Evolutionary conservation across 2,329 filamentous ascomycete species (phyloP).

Genomic region (Endothia cerciana): DNA sequence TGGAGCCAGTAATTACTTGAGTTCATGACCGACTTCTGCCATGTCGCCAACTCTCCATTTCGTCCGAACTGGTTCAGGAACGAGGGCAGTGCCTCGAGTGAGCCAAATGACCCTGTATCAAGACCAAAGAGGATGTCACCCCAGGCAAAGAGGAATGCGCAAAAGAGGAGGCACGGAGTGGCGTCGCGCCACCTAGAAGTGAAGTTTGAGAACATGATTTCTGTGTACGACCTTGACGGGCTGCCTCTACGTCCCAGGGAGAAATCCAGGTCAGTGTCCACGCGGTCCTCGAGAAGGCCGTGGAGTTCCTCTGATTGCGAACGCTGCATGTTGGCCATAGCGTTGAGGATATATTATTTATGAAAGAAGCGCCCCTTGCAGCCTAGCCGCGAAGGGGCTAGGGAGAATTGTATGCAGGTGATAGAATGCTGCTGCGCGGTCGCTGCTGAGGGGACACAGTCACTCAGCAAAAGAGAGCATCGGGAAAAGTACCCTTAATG

Average conservation of each 20-base stretch:
- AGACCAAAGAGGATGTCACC: conserved; percentile 31
- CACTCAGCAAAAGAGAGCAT: background rate
- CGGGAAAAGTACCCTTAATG: background rate
- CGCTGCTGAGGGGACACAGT: background rate
- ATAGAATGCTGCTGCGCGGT: background rate
- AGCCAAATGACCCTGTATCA: conserved; percentile 20
- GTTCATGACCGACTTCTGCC: conserved; percentile 19
- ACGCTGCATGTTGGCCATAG: background rate
- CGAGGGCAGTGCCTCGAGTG: conserved; percentile 16
- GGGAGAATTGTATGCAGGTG: background rate
- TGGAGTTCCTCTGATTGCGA: background rate
- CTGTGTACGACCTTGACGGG: background rate
- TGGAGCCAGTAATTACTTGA: conserved; percentile 5
- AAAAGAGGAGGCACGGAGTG: conserved; percentile 31
- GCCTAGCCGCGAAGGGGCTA: conserved; percentile 3
- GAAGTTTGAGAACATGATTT: background rate
- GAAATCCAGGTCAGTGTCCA: background rate
- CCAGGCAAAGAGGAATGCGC: conserved; percentile 27
- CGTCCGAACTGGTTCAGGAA: conserved; percentile 15
- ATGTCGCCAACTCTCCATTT: conserved; percentile 1
- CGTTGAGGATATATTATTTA: background rate
- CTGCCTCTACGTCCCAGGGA: background rate
- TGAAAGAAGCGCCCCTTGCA: background rate
- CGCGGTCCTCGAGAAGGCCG: background rate
- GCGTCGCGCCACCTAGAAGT: conserved; percentile 19